Evolutionary conservation across 2,329 filamentous ascomycete genomes (phyloP), one percentile per base, ranked within the genome.

Genomic region (Zasmidium cellare): DNA sequence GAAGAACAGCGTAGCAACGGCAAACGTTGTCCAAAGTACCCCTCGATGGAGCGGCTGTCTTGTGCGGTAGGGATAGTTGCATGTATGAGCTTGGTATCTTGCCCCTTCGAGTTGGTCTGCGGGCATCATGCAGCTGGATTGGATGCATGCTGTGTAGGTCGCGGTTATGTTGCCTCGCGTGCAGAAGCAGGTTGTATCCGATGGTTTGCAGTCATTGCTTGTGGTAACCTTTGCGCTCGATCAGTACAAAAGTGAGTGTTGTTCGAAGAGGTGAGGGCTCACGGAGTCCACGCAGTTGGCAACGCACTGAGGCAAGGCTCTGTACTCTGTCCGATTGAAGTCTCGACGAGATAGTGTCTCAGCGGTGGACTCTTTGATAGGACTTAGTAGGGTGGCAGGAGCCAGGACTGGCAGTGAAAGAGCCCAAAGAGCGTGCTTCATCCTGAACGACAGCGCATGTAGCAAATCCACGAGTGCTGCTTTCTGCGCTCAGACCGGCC

Each of bases 21-120:
- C 54, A 22, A 65, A 56, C 19, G 60, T 57, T 11, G 60, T 53
- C 60, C 60, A 65, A 44, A 56, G 58, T 2, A 63, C 58, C 12
- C 58, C 60, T 3, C 56, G 56, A n/a, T 53, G 48, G 11, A 55
- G 35, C 16, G 47, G 11, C 20, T 50, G 47, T 35, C 46, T 55
- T 38, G 35, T 51, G n/a, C 56, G 51, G 24, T 51, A 1, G 3
- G 56, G 56, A 22, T 47, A 51, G 23, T 51, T 28, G 52, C 56
- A 58, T 14, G 51, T 51, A 22, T 58, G 24, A n/a, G 47, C 47
- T 20, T 55, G 46, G 22, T 47, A 51, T 38, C 46, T 22, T 24
- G 49, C 45, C 7, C 24, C 45, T 41, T 23, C 53, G 9, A 55
- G 45, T n/a, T 41, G 14, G n/a, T 49, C 46, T 6, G 28, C 23